Evolutionary conservation across 495 filamentous ascomycete species (phyloP).

Genomic region (Wilcoxina mikolae): DNA sequence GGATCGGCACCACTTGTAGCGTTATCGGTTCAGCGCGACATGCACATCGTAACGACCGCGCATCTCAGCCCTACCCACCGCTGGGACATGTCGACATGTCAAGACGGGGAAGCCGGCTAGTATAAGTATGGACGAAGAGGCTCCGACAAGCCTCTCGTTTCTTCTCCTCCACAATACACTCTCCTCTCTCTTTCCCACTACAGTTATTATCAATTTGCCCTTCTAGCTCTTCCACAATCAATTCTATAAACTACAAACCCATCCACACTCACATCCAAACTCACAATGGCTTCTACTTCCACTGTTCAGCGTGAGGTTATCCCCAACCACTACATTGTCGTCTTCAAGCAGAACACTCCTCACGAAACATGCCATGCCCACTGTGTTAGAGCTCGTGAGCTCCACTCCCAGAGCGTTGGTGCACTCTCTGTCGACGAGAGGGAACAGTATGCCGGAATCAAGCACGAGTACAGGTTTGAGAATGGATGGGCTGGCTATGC

Average conservation of each 20-base stretch:
- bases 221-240: background rate
- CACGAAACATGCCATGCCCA: slow-evolving; percentile 14
- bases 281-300: background rate
- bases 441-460: slow-evolving; percentile 17
- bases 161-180: background rate
- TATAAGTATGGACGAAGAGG: no score
- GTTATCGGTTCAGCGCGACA: no score
- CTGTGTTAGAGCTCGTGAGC: slow-evolving; percentile 28
- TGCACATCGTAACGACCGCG: no score
- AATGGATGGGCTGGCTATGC: slow-evolving; percentile 28
- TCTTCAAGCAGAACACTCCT: slow-evolving; percentile 34
- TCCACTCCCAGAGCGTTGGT: slow-evolving; percentile 4
- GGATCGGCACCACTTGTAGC: no score
- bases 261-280: no score
- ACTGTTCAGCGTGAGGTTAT: slow-evolving; percentile 17
- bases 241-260: background rate
- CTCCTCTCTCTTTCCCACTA: background rate
- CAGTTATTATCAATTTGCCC: background rate
- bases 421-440: background rate
- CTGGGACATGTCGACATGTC: no score
- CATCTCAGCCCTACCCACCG: no score
- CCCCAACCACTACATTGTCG: slow-evolving; percentile 39
- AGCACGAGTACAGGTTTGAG: slow-evolving; percentile 30
- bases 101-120: no score
- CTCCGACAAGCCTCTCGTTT: background rate